phyloP scores from a whole-genome alignment of 805 yeast species.

The Candida wancherniae region DNA sequence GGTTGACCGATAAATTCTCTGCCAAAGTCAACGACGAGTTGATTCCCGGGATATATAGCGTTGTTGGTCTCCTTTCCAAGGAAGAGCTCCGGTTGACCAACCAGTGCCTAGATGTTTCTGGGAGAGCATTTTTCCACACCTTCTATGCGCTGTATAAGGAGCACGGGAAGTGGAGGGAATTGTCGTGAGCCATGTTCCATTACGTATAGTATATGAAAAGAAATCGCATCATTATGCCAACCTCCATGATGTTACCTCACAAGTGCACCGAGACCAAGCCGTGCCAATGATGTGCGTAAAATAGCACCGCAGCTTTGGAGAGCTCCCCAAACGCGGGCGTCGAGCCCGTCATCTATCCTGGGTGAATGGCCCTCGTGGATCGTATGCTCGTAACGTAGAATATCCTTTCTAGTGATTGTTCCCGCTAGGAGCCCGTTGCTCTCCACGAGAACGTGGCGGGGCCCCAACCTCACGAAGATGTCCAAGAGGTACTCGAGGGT shows the following conservation, averaged over 20 bases:
- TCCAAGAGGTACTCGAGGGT: constrained; percentile 60
- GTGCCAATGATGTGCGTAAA: not conserved
- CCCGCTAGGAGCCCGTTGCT: constrained; percentile 63
- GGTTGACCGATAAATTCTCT: constrained; percentile 47
- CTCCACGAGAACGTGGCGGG: constrained; percentile 65
- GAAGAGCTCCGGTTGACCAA: constrained; percentile 61
- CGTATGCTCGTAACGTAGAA: constrained; percentile 56
- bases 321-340: constrained; percentile 31
- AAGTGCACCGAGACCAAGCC: constrained; percentile 2
- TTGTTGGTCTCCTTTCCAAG: constrained; percentile 66
- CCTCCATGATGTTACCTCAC: not conserved
- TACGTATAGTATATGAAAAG: not conserved
- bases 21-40: constrained; percentile 44
- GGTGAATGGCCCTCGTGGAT: constrained; percentile 22
- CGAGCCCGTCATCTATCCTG: constrained; percentile 19
- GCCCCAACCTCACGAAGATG: constrained; percentile 75
- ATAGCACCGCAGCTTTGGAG: constrained; percentile 4
- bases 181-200: not conserved
- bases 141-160: constrained; percentile 70
- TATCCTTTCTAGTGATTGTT: constrained; percentile 78
- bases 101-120: constrained; percentile 61
- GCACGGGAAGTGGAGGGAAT: constrained; percentile 74
- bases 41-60: constrained; percentile 50
- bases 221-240: not conserved
- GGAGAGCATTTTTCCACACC: constrained; percentile 61